Base-by-base conservation (phyloP, 805 yeast genomes). In the Kuraishia piskuri region DNA sequence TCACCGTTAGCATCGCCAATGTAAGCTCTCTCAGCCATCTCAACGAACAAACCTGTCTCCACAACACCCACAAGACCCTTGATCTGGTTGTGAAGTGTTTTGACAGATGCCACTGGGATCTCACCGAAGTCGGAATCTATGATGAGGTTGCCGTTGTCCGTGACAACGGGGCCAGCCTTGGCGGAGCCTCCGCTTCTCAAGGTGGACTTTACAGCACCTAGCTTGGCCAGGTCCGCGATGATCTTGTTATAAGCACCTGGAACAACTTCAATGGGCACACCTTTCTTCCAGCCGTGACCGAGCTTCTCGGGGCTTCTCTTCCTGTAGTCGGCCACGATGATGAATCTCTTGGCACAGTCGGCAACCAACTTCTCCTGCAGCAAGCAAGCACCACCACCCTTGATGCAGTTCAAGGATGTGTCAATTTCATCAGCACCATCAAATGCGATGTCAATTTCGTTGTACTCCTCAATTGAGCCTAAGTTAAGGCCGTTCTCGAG, bases 381-480 rank as follows among this genome's bases (percentile, higher is more conserved):
- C 57, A 90, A 75, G 69, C 99, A 94, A 1, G 97, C 99, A 46
- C 99, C 99, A 50, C 99, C 99, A 59, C 99, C 99, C 71, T 94
- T 94, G 67, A 94, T 94, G 62, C 91, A 83, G 65, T 90, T 88
- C 61, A 94, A 76, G 21, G 76, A 65, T 3, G 80, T 65, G 68
- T 92, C 99, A 54, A 91, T 91, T 70, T 94, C 99, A 69, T 94
- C 99, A 2, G 99, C 98, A 48, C 99, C 99, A 68, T 94, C 99
- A 67, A 94, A 94, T 1, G 97, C 96, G 61, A 94, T 82, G 66
- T 94, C 99, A 48, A 94, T 73, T 23, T 77, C 77, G 2, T 96
- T 88, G 57, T 73, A 84, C 72, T 90, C 91, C 63, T 92, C 97
- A 56, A 92, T 80, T 9, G 87, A 76, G 1, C 96, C 96, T 58